Percentiles rank a stretch among this genome's conserved stretches.
Conservation (phyloP, 2,329 filamentous ascomycete species). For the Trichophyton schoenleinii region DNA sequence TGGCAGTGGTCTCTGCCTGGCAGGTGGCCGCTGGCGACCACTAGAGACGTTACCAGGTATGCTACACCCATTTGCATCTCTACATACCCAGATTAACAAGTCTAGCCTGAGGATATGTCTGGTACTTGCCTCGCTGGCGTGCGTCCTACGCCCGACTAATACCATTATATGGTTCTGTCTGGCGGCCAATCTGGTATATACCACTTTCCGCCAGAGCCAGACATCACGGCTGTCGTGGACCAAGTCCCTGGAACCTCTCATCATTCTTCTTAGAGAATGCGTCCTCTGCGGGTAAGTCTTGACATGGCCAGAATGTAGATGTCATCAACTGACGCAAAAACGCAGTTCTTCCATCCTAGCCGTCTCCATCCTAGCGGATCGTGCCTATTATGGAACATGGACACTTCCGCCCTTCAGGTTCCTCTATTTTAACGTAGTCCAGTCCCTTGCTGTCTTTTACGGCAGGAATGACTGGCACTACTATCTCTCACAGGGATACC, state of each 20-base stretch:
- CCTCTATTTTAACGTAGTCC: conserved; percentile 78
- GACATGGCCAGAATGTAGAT: neutral
- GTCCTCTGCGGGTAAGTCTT: conserved; percentile 43
- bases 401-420: conserved; percentile 80
- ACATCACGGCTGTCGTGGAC: neutral
- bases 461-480: conserved; percentile 85
- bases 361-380: conserved; percentile 56
- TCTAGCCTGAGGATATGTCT: conserved; percentile 51
- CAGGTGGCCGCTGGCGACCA: conserved; percentile 6
- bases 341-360: conserved; percentile 39
- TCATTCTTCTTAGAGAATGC: conserved; percentile 48
- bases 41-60: conserved; percentile 6
- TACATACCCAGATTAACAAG: neutral
- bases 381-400: conserved; percentile 70
- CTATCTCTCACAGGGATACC: conserved; percentile 80
- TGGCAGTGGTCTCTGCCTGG: conserved; percentile 51
- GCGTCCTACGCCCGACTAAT: conserved; percentile 82
- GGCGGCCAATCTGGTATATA: conserved; percentile 41
- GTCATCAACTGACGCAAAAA: neutral
- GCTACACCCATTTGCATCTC: neutral
- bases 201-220: conserved; percentile 5
- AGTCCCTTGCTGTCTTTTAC: conserved; percentile 84
- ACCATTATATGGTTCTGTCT: conserved; percentile 69
- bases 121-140: conserved; percentile 64
- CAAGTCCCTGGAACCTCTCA: conserved; percentile 21